Percentiles rank a stretch among this genome's conserved stretches.
These are phyloP conservation scores for Fusarium scirpi DNA, from an alignment of 2,329 filamentous ascomycete genomes.

Conservation along the genomic window DNA sequence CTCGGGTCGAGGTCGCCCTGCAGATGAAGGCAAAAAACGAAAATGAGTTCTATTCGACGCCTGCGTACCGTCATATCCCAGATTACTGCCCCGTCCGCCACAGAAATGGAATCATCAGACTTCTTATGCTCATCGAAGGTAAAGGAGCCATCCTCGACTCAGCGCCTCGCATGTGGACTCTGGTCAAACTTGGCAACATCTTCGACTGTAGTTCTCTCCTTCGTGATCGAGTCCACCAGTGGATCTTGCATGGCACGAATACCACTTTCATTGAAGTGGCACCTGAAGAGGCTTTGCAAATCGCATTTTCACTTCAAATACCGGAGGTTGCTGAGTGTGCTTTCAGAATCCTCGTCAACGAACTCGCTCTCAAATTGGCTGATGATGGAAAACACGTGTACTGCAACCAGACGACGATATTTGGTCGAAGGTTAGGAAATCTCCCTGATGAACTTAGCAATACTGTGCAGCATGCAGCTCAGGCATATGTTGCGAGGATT, in stretches of 20 bases:
- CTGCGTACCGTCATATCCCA: slow-evolving; percentile 54
- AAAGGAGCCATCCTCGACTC: slow-evolving; percentile 70
- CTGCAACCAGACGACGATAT: slow-evolving; percentile 50
- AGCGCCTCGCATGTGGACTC: slow-evolving; percentile 73
- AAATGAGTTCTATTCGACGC: slow-evolving; percentile 40
- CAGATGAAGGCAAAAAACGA: slow-evolving; percentile 41
- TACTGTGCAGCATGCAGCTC: slow-evolving; percentile 69
- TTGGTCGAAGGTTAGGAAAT: slow-evolving; percentile 61
- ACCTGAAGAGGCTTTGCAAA: slow-evolving; percentile 70
- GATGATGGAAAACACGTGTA: neutral
- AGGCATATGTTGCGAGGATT: slow-evolving; percentile 63
- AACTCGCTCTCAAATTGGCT: slow-evolving; percentile 65
- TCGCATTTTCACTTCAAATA: slow-evolving; percentile 63
- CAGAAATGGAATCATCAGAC: slow-evolving; percentile 70
- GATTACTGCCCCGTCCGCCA: slow-evolving; percentile 76
- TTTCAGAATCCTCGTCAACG: slow-evolving; percentile 72
- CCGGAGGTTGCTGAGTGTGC: slow-evolving; percentile 59
- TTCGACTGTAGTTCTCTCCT: slow-evolving; percentile 64
- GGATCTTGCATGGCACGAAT: slow-evolving; percentile 69
- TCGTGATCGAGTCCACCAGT: slow-evolving; percentile 64
- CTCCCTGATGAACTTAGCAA: slow-evolving; percentile 68
- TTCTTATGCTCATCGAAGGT: slow-evolving; percentile 70
- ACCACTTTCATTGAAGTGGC: slow-evolving; percentile 71
- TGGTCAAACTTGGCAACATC: slow-evolving; percentile 71
- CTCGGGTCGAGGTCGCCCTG: slow-evolving; percentile 22